These are phyloP conservation scores for Bidens hawaiensis DNA, from an alignment of 140 eudicot genomes.

Conservation along the genomic window DNA sequence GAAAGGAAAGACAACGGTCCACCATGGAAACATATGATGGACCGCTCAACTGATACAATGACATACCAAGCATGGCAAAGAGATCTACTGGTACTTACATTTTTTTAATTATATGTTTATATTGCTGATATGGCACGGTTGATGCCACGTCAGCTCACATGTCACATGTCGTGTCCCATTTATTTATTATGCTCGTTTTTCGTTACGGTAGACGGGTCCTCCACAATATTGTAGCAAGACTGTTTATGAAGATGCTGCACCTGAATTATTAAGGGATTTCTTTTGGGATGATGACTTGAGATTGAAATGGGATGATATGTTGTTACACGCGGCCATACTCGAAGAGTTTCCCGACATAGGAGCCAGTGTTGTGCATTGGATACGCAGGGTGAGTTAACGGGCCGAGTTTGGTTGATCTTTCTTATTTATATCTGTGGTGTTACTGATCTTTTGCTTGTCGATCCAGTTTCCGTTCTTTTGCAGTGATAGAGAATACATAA, in stretches of 20 bases:
- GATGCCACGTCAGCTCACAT: neutral
- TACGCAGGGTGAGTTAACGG: slow-evolving; percentile 55
- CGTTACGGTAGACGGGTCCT: slow-evolving; percentile 57
- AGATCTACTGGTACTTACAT: slow-evolving; percentile 53
- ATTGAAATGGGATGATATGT: slow-evolving; percentile 84
- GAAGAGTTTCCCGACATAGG: slow-evolving; percentile 71
- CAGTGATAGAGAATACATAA: slow-evolving; percentile 81
- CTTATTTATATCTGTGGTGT: neutral
- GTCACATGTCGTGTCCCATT: neutral
- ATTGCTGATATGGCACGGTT: no score
- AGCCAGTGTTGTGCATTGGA: slow-evolving; percentile 84
- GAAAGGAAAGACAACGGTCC: slow-evolving; percentile 88
- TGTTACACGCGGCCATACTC: slow-evolving; percentile 45
- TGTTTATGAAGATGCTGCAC: slow-evolving; percentile 79
- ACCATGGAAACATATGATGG: slow-evolving; percentile 91
- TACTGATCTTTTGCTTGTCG: slow-evolving; percentile 3
- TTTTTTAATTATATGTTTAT: no score
- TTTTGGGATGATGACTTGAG: slow-evolving; percentile 87
- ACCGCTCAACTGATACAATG: slow-evolving; percentile 53
- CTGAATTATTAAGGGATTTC: slow-evolving; percentile 76
- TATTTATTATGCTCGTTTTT: neutral
- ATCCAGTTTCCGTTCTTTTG: slow-evolving; percentile 89
- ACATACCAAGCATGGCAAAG: slow-evolving; percentile 91
- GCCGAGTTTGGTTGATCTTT: neutral
- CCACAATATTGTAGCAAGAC: slow-evolving; percentile 91